These are phyloP conservation scores for Iodosphaeria phyllophila DNA, from an alignment of 2,329 filamentous ascomycete species.

Conservation along the genomic window DNA sequence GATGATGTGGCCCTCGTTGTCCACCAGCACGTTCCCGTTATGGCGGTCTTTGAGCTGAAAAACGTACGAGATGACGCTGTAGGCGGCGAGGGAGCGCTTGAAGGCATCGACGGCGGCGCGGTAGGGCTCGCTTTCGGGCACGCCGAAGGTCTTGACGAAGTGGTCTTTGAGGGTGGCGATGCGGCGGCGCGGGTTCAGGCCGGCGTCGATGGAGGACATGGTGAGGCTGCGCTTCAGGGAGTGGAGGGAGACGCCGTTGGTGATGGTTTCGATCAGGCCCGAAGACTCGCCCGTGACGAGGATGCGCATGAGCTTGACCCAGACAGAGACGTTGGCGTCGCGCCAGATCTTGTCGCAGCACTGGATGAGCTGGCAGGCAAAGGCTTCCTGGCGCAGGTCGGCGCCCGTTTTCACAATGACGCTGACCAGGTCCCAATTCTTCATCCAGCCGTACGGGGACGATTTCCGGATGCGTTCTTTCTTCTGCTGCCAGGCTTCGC, in stretches of 20 bases:
- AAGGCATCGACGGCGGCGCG: conserved; percentile 59
- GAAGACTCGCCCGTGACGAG: conserved; percentile 72
- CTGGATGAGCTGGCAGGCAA: conserved; percentile 68
- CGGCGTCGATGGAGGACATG: conserved; percentile 52
- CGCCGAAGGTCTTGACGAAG: conserved; percentile 63
- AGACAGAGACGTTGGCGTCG: conserved; percentile 58
- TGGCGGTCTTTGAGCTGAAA: conserved; percentile 74
- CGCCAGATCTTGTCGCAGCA: conserved; percentile 71
- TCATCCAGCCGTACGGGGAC: conserved; percentile 76
- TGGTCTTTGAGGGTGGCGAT: conserved; percentile 71
- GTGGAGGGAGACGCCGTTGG: conserved; percentile 73
- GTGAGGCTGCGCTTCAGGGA: conserved; percentile 70
- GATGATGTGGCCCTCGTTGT: conserved; percentile 71
- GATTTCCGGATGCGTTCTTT: conserved; percentile 69
- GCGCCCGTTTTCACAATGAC: conserved; percentile 79
- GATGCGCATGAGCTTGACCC: conserved; percentile 78
- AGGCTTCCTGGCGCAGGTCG: conserved; percentile 68
- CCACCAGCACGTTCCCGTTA: conserved; percentile 73
- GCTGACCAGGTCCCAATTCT: conserved; percentile 74
- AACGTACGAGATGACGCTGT: conserved; percentile 71
- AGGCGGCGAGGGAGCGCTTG: conserved; percentile 64
- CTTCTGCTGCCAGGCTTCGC: conserved; percentile 71
- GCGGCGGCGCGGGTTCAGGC: conserved; percentile 52
- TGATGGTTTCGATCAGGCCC: conserved; percentile 73
- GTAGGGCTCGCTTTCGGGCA: conserved; percentile 49